phyloP scores from a whole-genome alignment of 2,329 filamentous ascomycete species.

The Macroventuria anomochaeta region DNA sequence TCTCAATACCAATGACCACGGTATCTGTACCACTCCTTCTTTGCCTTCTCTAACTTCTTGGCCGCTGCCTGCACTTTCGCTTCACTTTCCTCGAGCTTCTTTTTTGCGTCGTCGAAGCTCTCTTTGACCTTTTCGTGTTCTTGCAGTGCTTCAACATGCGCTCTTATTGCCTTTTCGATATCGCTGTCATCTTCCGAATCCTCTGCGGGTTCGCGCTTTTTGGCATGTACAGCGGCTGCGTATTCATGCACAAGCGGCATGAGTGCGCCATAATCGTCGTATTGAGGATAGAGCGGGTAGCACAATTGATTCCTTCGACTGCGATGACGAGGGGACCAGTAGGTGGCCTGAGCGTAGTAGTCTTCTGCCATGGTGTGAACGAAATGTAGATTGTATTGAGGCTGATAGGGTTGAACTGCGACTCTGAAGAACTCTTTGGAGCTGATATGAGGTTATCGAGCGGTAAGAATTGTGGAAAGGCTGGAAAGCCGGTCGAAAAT shows the following conservation, averaged over 20 bases:
- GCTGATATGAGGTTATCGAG: not conserved
- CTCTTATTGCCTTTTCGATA: not conserved
- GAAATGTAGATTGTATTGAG: no score
- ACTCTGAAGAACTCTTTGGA: not conserved
- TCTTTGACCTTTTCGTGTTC: constrained; percentile 5
- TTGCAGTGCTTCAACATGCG: not conserved
- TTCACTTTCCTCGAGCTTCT: constrained; percentile 2
- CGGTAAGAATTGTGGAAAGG: not conserved
- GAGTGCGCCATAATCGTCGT: no score
- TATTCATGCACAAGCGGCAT: no score
- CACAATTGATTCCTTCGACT: not conserved
- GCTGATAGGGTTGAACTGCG: no score
- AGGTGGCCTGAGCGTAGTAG: not conserved
- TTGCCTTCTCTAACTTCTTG: not conserved
- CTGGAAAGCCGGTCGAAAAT: not conserved
- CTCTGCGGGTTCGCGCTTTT: not conserved
- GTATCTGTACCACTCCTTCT: not conserved
- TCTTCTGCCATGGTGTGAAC: not conserved
- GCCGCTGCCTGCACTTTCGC: constrained; percentile 1
- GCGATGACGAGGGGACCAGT: not conserved
- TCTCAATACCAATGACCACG: not conserved
- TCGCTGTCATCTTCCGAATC: not conserved
- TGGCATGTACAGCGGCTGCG: no score
- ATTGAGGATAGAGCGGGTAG: no score
- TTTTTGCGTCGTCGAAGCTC: not conserved